Percentiles rank a stretch among this genome's conserved stretches.
phyloP scores from a whole-genome alignment of 208 protist species.

The Trypanosoma congolense region DNA sequence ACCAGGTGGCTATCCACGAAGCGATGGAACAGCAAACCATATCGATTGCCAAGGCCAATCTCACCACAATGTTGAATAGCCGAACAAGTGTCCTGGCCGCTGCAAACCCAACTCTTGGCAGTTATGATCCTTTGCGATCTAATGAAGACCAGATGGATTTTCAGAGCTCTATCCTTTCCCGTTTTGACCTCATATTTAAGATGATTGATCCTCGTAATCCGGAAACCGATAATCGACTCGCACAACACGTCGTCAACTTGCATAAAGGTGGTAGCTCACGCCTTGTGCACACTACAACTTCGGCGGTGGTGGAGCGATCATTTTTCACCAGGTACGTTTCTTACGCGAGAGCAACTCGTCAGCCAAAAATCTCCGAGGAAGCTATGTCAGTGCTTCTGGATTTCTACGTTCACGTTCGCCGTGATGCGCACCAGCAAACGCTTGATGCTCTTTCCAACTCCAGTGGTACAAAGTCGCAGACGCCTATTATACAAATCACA shows the following conservation, averaged over 20 bases:
- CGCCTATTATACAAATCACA: constrained; percentile 93
- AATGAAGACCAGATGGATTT: constrained; percentile 94
- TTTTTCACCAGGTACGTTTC: constrained; percentile 95
- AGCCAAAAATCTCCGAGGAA: constrained; percentile 89
- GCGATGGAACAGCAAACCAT: constrained; percentile 99
- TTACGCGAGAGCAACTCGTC: constrained; percentile 86
- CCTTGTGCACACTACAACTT: constrained; percentile 30
- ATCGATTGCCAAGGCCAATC: constrained; percentile 99
- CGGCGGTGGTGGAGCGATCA: constrained; percentile 44
- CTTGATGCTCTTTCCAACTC: constrained; percentile 42
- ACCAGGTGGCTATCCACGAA: constrained; percentile 99
- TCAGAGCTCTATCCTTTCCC: constrained; percentile 98
- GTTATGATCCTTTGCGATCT: constrained; percentile 87
- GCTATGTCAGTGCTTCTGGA: constrained; percentile 91
- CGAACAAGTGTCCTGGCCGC: constrained; percentile 98
- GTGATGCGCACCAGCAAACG: constrained; percentile 70
- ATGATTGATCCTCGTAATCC: constrained; percentile 96
- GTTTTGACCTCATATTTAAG: constrained; percentile 99
- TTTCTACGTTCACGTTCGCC: constrained; percentile 95
- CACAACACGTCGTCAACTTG: constrained; percentile 94
- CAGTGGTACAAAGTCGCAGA: constrained; percentile 18
- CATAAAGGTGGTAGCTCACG: constrained; percentile 87
- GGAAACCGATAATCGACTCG: constrained; percentile 91
- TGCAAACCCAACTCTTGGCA: constrained; percentile 97
- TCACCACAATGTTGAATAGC: constrained; percentile 99